Conservation (phyloP, 2,329 filamentous ascomycete genomes). For the Xylariaceae sp. region DNA sequence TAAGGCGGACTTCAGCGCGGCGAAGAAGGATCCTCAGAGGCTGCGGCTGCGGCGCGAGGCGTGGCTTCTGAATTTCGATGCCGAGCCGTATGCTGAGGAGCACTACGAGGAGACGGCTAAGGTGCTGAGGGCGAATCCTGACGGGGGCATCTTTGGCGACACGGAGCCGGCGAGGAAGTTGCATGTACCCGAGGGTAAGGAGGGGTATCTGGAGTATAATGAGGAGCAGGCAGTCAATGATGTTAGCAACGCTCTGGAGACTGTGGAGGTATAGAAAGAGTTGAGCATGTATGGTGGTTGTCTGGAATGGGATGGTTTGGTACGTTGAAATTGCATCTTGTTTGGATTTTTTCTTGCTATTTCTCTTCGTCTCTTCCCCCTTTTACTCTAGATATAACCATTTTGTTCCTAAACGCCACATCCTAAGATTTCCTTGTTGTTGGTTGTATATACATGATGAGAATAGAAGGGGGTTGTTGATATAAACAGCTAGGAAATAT, state of each 20-base stretch:
- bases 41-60: conserved; percentile 54
- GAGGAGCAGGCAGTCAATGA: neutral
- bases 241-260: neutral
- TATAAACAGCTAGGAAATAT: no score
- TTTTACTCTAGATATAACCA: conserved; percentile 12
- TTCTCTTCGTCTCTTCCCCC: neutral
- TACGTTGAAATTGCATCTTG: conserved; percentile 1
- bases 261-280: neutral
- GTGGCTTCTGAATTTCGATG: conserved; percentile 58
- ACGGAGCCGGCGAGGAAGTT: conserved; percentile 31
- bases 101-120: conserved; percentile 41
- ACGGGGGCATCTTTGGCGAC: conserved; percentile 26
- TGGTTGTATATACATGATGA: conserved; percentile 19
- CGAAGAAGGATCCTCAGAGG: conserved; percentile 51
- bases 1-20: conserved; percentile 55
- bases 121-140: conserved; percentile 30
- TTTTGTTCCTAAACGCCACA: conserved; percentile 6
- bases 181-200: conserved; percentile 37
- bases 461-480: no score
- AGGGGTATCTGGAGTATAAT: conserved; percentile 41
- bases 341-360: neutral
- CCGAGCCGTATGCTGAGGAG: conserved; percentile 54
- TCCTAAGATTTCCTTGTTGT: neutral
- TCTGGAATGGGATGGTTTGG: neutral
- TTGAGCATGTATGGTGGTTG: no score